These are phyloP conservation scores for Globisporangium perplexum DNA, from an alignment of 352 stramenopile species.

Conservation along the genomic window DNA sequence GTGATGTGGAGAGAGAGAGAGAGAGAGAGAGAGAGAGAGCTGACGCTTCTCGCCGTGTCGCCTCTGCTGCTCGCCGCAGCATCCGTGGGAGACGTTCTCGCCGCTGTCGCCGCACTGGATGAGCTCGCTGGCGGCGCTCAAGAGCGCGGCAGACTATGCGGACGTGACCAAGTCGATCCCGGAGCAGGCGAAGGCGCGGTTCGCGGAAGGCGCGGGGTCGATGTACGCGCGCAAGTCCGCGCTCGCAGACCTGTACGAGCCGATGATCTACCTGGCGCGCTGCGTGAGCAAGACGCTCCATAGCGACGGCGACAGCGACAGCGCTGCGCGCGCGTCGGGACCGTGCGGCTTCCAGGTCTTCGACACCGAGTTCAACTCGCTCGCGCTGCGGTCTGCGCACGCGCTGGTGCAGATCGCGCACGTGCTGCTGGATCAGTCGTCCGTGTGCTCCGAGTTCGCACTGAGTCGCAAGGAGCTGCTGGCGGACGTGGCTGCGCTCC, in stretches of 20 bases:
- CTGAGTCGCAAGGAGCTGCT: slow-evolving; percentile 36
- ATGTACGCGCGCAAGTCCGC: slow-evolving; percentile 25
- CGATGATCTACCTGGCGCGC: slow-evolving; percentile 71
- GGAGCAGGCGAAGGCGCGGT: slow-evolving; percentile 36
- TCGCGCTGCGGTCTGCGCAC: slow-evolving; percentile 58
- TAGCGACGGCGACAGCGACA: background rate
- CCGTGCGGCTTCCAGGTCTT: slow-evolving; percentile 35
- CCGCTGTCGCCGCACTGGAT: slow-evolving; percentile 66
- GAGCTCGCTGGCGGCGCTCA: slow-evolving; percentile 33
- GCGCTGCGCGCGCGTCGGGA: background rate
- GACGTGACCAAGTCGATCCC: slow-evolving; percentile 42
- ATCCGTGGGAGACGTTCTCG: slow-evolving; percentile 86
- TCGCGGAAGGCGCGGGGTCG: slow-evolving; percentile 29
- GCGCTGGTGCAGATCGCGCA: slow-evolving; percentile 60
- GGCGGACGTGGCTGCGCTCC: slow-evolving; percentile 30
- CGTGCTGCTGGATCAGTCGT: slow-evolving; percentile 56
- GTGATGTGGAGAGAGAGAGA: background rate
- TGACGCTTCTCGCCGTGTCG: background rate
- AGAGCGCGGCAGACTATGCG: slow-evolving; percentile 38
- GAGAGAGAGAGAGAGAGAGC: background rate
- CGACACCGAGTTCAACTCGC: slow-evolving; percentile 79
- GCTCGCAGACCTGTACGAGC: slow-evolving; percentile 67
- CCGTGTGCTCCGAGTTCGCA: slow-evolving; percentile 43
- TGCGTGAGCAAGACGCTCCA: slow-evolving; percentile 10
- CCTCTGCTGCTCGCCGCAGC: slow-evolving; percentile 22